Evolutionary conservation across 345 rosid genomes (phyloP), one percentile per base, ranked within the genome.

Genomic region (Arabidopsis thaliana): DNA sequence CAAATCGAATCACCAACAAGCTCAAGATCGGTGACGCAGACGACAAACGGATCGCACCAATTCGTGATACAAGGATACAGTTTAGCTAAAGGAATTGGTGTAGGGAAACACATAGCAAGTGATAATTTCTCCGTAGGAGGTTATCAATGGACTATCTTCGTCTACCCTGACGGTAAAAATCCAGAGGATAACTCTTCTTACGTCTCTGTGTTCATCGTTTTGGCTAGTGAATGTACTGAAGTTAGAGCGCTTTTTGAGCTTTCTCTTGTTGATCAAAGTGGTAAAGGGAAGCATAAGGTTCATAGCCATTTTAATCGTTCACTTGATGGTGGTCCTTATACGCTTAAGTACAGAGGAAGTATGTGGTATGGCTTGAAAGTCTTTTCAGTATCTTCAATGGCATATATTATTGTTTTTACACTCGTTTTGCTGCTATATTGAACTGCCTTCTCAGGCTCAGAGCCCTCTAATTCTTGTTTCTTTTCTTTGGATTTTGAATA

Each of bases 241-340:
- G 93, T 94, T 13, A 85, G 99, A 82, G 97, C 96, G 5, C 81
- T 90, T 73, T 94, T 94, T 50, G 91, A 90, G 87, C 78, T 94
- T 60, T 80, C 97, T 33, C 81, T 94, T 57, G 82, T 90, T 50
- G 99, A 94, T 68, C 99, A 92, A 83, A 91, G 96, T 51, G 99
- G 93, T 13, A 89, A 87, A 66, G 97, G 88, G 33, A 83, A 86
- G 67, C 97, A 94, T 45, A 90, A 91, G 80, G 87, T 92, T 59
- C 96, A 90, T 41, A 92, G 93, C 81, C 99, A 91, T 74, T 94
- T 94, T 52, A 91, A 89, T 76, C 84, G 97, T 2, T 86, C 97
- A 8, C 80, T 92, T 45, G 97, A 88, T 51, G 81, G 91, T 48
- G 97, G 99, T 20, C 97, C 97, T 10, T 89, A 90, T 36, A 79